Percentiles rank a stretch among this genome's conserved stretches.
These are phyloP conservation scores for Theobroma grandiflorum DNA, from an alignment of 441 rosid genomes.

Conservation along the genomic window DNA sequence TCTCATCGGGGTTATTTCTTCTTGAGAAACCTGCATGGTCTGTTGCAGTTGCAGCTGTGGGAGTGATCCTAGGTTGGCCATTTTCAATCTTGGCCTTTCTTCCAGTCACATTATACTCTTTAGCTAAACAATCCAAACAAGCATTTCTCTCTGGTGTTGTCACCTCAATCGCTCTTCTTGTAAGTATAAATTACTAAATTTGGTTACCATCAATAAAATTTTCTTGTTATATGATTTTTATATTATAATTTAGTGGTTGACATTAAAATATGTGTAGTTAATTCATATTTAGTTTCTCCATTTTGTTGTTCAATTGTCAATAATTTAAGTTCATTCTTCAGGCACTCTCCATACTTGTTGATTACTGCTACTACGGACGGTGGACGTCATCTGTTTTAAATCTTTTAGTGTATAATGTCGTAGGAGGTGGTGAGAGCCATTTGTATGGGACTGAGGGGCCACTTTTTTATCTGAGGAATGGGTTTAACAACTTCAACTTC, in stretches of 20 bases:
- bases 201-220: not conserved
- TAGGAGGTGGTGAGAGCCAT: constrained; percentile 97
- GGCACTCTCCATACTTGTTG: constrained; percentile 78
- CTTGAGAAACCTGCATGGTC: constrained; percentile 77
- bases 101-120: constrained; percentile 70
- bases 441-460: constrained; percentile 88
- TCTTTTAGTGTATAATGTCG: constrained; percentile 83
- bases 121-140: constrained; percentile 69
- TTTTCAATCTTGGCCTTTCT: constrained; percentile 90
- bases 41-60: constrained; percentile 68
- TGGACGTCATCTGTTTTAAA: constrained; percentile 93
- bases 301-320: constrained; percentile 22
- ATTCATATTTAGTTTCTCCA: not conserved
- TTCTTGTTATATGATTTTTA: constrained; percentile 16
- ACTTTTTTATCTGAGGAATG: constrained; percentile 78
- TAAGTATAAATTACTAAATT: constrained; percentile 41
- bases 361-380: constrained; percentile 66
- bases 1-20: constrained; percentile 87
- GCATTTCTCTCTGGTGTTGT: constrained; percentile 70
- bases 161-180: constrained; percentile 61
- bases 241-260: constrained; percentile 4
- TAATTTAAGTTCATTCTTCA: constrained; percentile 44
- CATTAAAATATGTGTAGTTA: not conserved
- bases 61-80: constrained; percentile 97
- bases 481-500: constrained; percentile 91